Percentiles rank a stretch among this genome's conserved stretches.
These are phyloP conservation scores for Pseudotsuga menziesii DNA, from an alignment of 75 land plant genomes.

Conservation along the genomic window DNA sequence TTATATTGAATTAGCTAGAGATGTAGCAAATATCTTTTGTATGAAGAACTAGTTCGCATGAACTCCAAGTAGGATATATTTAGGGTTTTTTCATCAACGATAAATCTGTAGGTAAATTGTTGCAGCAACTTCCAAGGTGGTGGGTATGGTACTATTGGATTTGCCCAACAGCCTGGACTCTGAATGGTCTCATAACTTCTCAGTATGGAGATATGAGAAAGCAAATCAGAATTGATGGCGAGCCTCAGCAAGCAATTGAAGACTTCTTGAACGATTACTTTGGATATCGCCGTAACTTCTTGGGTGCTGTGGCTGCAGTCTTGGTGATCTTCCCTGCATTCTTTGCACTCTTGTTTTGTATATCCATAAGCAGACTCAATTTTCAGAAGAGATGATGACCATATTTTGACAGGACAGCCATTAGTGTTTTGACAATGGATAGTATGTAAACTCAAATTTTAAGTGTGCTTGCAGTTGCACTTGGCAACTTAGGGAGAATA, in stretches of 20 bases:
- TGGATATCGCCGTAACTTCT: slow-evolving; percentile 41
- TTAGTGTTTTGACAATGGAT: too few relatives aligned
- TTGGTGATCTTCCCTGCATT: slow-evolving; percentile 30
- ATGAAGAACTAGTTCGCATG: too few relatives aligned
- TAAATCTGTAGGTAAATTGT: neutral
- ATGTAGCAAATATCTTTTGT: too few relatives aligned
- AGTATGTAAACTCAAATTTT: too few relatives aligned
- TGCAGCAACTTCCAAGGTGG: slow-evolving; percentile 73
- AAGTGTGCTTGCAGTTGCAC: too few relatives aligned
- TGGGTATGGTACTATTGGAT: slow-evolving; percentile 80
- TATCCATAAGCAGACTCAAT: slow-evolving; percentile 37
- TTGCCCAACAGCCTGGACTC: slow-evolving; percentile 56
- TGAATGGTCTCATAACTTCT: slow-evolving; percentile 59
- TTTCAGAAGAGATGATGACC: slow-evolving; percentile 49
- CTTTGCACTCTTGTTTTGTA: slow-evolving; percentile 45
- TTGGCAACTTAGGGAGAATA: too few relatives aligned
- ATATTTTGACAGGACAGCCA: too few relatives aligned
- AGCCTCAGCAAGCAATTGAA: slow-evolving; percentile 16
- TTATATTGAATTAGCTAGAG: too few relatives aligned
- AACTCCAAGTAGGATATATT: neutral
- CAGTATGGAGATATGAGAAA: slow-evolving; percentile 51
- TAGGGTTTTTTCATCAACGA: neutral
- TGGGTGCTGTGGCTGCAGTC: slow-evolving; percentile 37
- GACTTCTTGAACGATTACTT: slow-evolving; percentile 33
- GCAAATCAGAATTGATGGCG: slow-evolving; percentile 22